These are phyloP conservation scores for Spathaspora hagerdaliae DNA, from an alignment of 805 yeast genomes.

Conservation along the genomic window DNA sequence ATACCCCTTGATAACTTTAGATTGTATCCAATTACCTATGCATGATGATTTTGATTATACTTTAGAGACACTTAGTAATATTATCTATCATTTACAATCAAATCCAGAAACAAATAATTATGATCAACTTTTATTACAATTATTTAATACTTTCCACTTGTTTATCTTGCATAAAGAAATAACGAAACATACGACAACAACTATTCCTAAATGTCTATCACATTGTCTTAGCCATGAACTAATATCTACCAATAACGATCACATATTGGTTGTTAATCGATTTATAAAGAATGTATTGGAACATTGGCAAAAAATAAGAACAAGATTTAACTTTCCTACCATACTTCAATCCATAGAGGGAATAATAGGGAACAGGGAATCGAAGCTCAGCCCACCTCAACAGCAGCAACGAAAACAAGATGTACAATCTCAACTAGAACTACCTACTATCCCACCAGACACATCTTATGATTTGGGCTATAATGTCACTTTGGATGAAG, in stretches of 20 bases:
- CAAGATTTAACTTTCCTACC: slow-evolving; percentile 7
- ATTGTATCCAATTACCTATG: slow-evolving; percentile 49
- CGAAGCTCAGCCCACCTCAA: too few species aligned
- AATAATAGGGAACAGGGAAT: neutral
- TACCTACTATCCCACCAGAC: too few species aligned
- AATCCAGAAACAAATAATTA: slow-evolving; percentile 5
- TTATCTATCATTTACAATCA: slow-evolving; percentile 24
- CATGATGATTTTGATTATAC: slow-evolving; percentile 47
- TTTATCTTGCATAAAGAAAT: slow-evolving; percentile 29
- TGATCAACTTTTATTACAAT: slow-evolving; percentile 37
- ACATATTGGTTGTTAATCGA: slow-evolving; percentile 48
- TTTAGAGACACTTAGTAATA: slow-evolving; percentile 24
- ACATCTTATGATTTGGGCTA: too few species aligned
- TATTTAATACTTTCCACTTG: slow-evolving; percentile 35
- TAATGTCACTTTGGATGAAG: too few species aligned
- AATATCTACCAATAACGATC: slow-evolving; percentile 37
- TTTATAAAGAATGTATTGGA: slow-evolving; percentile 51
- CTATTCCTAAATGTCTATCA: slow-evolving; percentile 45
- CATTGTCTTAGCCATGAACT: slow-evolving; percentile 55
- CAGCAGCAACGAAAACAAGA: too few species aligned
- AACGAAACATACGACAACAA: slow-evolving; percentile 41
- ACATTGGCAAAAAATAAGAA: slow-evolving; percentile 40
- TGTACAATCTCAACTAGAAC: too few species aligned
- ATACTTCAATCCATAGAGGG: slow-evolving; percentile 17
- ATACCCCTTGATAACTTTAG: slow-evolving; percentile 49